These are phyloP conservation scores for Ophiostoma perfectum DNA, from an alignment of 2,329 filamentous ascomycete genomes.

Conservation along the genomic window DNA sequence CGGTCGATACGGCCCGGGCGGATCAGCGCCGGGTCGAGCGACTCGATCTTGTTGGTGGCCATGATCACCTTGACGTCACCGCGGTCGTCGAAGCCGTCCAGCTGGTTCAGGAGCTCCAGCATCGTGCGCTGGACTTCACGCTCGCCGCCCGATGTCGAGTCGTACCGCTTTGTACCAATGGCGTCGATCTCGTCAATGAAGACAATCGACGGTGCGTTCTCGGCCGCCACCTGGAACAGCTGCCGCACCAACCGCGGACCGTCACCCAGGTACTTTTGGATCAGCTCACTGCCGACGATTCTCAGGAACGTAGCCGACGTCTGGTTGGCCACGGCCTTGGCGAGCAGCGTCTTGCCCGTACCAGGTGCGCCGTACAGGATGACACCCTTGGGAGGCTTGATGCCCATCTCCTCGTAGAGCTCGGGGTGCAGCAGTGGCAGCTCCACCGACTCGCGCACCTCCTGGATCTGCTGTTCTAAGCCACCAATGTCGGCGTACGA, in stretches of 20 bases:
- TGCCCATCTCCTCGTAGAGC: constrained; percentile 99
- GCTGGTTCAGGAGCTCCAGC: constrained; percentile 95
- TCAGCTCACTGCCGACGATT: constrained; percentile 94
- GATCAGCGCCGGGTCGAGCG: constrained; percentile 90
- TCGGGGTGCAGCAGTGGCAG: constrained; percentile 91
- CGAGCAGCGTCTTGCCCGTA: constrained; percentile 92
- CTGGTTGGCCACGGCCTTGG: constrained; percentile 96
- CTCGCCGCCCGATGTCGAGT: constrained; percentile 93
- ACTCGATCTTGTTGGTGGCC: constrained; percentile 99
- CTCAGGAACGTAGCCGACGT: constrained; percentile 98
- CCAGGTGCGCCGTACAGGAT: constrained; percentile 96
- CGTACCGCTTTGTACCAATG: constrained; percentile 97
- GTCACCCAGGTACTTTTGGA: constrained; percentile 97
- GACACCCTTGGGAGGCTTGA: constrained; percentile 98
- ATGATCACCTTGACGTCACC: constrained; percentile 99
- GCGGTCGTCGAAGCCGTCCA: constrained; percentile 97
- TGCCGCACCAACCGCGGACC: constrained; percentile 91
- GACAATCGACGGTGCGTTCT: constrained; percentile 93
- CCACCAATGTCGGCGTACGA: constrained; percentile 98
- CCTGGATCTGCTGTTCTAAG: constrained; percentile 90
- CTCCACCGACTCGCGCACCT: constrained; percentile 95
- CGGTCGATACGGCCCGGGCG: constrained; percentile 96
- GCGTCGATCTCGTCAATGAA: constrained; percentile 99
- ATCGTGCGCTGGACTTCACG: constrained; percentile 97
- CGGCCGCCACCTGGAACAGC: constrained; percentile 91